These are phyloP conservation scores for Mycena rosella DNA, from an alignment of 768 basidiomycete species.

Conservation along the genomic window DNA sequence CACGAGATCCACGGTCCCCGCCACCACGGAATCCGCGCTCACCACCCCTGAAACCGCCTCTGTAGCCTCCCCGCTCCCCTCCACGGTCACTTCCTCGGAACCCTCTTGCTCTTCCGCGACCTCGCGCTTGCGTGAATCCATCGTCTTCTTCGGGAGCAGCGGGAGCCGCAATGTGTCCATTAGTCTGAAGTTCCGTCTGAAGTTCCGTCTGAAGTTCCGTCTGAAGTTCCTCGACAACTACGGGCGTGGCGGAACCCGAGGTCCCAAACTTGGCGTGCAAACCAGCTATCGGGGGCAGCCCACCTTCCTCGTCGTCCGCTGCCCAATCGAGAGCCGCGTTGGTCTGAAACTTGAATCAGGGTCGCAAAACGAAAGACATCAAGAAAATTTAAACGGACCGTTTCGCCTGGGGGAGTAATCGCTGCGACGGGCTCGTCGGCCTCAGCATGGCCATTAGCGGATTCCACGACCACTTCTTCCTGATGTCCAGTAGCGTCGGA, in stretches of 20 bases:
- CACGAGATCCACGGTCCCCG: slow-evolving; percentile 48
- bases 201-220: too few relatives aligned
- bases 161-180: slow-evolving; percentile 43
- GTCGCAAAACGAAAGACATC: slow-evolving; percentile 18
- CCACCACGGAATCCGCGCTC: slow-evolving; percentile 45
- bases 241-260: slow-evolving; percentile 79
- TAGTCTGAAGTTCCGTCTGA: slow-evolving; percentile 42
- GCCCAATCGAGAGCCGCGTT: slow-evolving; percentile 82
- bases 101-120: slow-evolving; percentile 59
- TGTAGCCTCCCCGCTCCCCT: slow-evolving; percentile 40
- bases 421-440: slow-evolving; percentile 34
- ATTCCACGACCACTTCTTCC: slow-evolving; percentile 45
- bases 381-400: slow-evolving; percentile 29
- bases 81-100: slow-evolving; percentile 45
- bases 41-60: slow-evolving; percentile 57
- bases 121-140: slow-evolving; percentile 68
- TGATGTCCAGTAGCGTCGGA: slow-evolving; percentile 49
- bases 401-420: slow-evolving; percentile 26
- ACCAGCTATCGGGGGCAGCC: slow-evolving; percentile 81
- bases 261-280: slow-evolving; percentile 84
- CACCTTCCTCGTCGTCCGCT: slow-evolving; percentile 86
- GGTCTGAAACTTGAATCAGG: slow-evolving; percentile 39
- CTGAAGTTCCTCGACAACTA: slow-evolving; percentile 47
- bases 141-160: slow-evolving; percentile 66
- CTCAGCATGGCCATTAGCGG: slow-evolving; percentile 48